Base-by-base conservation (phyloP, 2,329 filamentous ascomycete genomes). In the Pseudogymnoascus verrucosus region DNA sequence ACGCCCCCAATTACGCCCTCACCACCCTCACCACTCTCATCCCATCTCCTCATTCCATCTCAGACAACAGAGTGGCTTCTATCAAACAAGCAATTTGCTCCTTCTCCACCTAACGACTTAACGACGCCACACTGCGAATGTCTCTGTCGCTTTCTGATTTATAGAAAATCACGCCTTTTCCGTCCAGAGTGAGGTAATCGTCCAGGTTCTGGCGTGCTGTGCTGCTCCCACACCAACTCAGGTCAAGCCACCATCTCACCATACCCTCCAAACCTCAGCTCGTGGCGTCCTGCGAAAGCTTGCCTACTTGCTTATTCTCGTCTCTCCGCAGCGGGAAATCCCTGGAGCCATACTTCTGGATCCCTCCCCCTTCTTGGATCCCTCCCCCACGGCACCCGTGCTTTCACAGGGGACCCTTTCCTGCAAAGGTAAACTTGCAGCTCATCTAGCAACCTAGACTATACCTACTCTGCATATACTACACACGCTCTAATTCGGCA, bases 91-190 rank as follows among this genome's bases (percentile, higher is more conserved):
- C 51, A 57, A 57, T 57, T 34, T 57, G 19, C 28, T 19, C 28
- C 51, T 57, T 57, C 28, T 57, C 51, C 51, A 57, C 51, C 51
- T 21, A 57, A 57, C 51, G 51, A 57, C 51, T 57, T 34, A 57
- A 57, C 51, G 51, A 57, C 28, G 51, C 28, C 51, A 36, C 51
- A 34, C 28, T 57, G 16, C 51, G 51, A 57, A 57, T 57, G 51
- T 57, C 51, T 57, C 51, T 57, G 14, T 57, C 51, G 51, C 26
- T 12, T 11, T 57, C 51, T 57, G 51, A 57, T 57, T 57, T 57
- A 57, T 57, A 57, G 51, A 57, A 57, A 57, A 57, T 57, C 51
- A 57, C 51, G 51, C 51, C 51, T 57, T 57, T 34, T 57, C 51
- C 28, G 12, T 57, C 51, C 51, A 34, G 51, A 19, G 28, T 57